Evolutionary conservation across 2,329 filamentous ascomycete species (phyloP).

Genomic region (Diaporthe ampelina): DNA sequence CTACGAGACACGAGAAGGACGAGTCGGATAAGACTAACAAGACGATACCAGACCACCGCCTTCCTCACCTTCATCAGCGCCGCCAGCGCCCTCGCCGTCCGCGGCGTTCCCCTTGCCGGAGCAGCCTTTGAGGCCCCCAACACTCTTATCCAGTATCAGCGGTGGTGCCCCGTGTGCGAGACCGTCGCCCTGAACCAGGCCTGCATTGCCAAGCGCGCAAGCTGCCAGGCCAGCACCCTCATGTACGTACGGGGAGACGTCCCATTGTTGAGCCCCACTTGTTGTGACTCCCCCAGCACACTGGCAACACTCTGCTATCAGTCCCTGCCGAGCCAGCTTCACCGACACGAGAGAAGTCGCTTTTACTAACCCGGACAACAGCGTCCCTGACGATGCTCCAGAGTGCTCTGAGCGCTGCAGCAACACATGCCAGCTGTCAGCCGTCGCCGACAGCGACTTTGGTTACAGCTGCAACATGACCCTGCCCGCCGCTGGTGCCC

Average conservation of each 20-base stretch:
- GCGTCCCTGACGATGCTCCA: constrained; percentile 23
- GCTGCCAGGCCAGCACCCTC: constrained; percentile 36
- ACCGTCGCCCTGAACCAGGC: constrained; percentile 40
- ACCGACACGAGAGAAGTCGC: not conserved
- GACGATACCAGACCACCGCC: constrained; percentile 30
- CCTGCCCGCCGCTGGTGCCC: constrained; percentile 3
- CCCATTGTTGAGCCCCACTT: not conserved
- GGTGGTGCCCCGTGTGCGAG: constrained; percentile 41
- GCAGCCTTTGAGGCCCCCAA: constrained; percentile 14
- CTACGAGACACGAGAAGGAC: not conserved
- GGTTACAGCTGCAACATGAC: constrained; percentile 37
- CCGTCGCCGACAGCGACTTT: constrained; percentile 39
- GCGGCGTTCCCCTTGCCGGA: constrained; percentile 8
- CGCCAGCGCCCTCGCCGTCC: constrained; percentile 40
- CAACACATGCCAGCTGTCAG: constrained; percentile 37
- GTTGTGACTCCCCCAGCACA: not conserved
- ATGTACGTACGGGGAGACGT: constrained; percentile 30
- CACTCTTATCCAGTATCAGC: constrained; percentile 40
- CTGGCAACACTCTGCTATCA: not conserved
- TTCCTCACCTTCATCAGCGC: constrained; percentile 38
- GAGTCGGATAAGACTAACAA: not conserved
- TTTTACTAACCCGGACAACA: not conserved
- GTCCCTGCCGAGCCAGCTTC: not conserved
- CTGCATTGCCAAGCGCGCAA: constrained; percentile 29
- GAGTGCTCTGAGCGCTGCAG: constrained; percentile 33